Conservation (phyloP, 2,329 filamentous ascomycete genomes). For the Neofusicoccum umdonicola region DNA sequence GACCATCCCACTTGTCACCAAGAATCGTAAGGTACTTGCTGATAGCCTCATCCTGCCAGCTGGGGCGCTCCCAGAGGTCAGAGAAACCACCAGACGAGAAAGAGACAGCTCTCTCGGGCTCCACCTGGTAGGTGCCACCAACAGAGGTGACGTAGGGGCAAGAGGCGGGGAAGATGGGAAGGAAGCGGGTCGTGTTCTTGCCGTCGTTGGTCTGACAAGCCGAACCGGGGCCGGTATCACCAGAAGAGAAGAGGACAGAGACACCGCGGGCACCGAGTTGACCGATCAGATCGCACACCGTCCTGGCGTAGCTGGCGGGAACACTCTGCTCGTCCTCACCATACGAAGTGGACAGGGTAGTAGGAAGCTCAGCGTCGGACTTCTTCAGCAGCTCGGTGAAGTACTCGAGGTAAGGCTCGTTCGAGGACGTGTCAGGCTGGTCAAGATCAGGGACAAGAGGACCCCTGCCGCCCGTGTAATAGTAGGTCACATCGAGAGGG, state of each 20-base stretch:
- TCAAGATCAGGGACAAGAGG: constrained; percentile 48
- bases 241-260: constrained; percentile 39
- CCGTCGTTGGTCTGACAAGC: constrained; percentile 48
- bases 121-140: constrained; percentile 41
- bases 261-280: constrained; percentile 41
- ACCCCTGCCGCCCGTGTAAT: constrained; percentile 48
- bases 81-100: constrained; percentile 48
- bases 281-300: constrained; percentile 40
- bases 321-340: constrained; percentile 42
- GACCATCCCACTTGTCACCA: constrained; percentile 37
- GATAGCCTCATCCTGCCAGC: constrained; percentile 44
- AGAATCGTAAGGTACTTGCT: constrained; percentile 39
- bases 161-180: constrained; percentile 46
- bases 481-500: constrained; percentile 47
- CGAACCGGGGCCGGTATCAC: constrained; percentile 41
- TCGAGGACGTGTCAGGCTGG: constrained; percentile 40
- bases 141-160: constrained; percentile 50
- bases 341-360: constrained; percentile 39
- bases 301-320: constrained; percentile 35
- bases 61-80: constrained; percentile 42
- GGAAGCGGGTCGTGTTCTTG: constrained; percentile 43
- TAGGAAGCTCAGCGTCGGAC: constrained; percentile 34
- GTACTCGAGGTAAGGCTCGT: constrained; percentile 48
- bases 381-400: constrained; percentile 36
- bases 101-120: constrained; percentile 39